Conservation (phyloP, 345 rosid species). For the Eucalyptus cloeziana region DNA sequence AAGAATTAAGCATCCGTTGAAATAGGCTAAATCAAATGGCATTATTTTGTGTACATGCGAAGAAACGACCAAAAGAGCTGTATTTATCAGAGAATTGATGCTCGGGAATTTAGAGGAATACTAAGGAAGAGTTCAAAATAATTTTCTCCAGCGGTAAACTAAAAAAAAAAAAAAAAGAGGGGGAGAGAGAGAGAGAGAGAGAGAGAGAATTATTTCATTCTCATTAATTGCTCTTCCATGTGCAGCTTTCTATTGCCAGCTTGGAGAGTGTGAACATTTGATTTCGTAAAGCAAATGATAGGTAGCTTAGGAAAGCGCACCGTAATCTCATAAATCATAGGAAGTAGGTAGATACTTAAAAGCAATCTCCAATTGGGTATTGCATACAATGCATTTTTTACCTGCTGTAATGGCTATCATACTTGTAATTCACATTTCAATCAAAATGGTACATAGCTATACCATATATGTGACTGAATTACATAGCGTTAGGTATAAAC, state of each 20-base stretch:
- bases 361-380: background rate
- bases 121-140: background rate
- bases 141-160: background rate
- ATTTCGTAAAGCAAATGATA: background rate
- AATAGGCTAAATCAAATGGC: background rate
- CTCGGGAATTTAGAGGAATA: background rate
- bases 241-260: background rate
- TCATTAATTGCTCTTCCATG: background rate
- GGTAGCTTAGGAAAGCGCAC: background rate
- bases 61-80: background rate
- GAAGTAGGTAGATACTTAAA: background rate
- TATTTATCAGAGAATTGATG: background rate
- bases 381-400: background rate
- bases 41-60: background rate
- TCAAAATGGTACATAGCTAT: background rate
- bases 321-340: background rate
- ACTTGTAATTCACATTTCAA: background rate
- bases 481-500: background rate
- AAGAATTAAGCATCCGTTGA: background rate
- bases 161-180: background rate
- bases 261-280: background rate
- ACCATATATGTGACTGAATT: background rate
- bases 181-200: background rate
- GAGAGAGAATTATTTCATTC: background rate
- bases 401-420: background rate